Evolutionary conservation across 2,329 filamentous ascomycete genomes (phyloP).

Genomic region (Colletotrichum echinochloae): DNA sequence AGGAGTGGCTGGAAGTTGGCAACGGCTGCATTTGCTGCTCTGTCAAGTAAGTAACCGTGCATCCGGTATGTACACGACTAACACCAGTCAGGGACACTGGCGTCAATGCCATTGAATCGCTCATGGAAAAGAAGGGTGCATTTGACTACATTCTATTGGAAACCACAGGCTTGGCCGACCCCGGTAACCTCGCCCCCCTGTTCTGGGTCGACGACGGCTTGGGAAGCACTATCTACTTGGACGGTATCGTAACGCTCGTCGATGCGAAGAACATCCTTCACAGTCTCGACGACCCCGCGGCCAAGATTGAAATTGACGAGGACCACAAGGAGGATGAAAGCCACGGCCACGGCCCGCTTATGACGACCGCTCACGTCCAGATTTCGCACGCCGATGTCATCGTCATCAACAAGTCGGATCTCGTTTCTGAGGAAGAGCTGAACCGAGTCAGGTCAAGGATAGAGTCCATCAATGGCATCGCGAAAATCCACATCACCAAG

Average conservation of each 20-base stretch:
- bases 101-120: constrained; percentile 92
- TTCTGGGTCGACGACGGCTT: constrained; percentile 99
- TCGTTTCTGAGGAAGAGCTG: constrained; percentile 79
- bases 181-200: constrained; percentile 92
- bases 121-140: constrained; percentile 92
- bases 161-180: constrained; percentile 94
- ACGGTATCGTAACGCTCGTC: constrained; percentile 95
- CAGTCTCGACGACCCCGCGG: constrained; percentile 79
- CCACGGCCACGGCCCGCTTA: constrained; percentile 71
- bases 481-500: constrained; percentile 84
- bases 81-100: constrained; percentile 77
- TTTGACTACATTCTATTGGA: constrained; percentile 99
- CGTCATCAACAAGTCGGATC: constrained; percentile 92
- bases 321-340: constrained; percentile 54
- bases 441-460: constrained; percentile 77
- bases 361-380: constrained; percentile 95
- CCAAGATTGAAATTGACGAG: constrained; percentile 57
- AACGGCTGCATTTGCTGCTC: constrained; percentile 99
- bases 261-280: constrained; percentile 93
- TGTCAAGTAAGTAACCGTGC: constrained; percentile 74
- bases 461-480: constrained; percentile 87
- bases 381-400: constrained; percentile 97
- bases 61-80: not conserved
- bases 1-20: constrained; percentile 95
- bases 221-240: constrained; percentile 94